Percentiles rank a stretch among this genome's conserved stretches.
Conservation (phyloP, 768 basidiomycete species). For the Suillus hirtellus region DNA sequence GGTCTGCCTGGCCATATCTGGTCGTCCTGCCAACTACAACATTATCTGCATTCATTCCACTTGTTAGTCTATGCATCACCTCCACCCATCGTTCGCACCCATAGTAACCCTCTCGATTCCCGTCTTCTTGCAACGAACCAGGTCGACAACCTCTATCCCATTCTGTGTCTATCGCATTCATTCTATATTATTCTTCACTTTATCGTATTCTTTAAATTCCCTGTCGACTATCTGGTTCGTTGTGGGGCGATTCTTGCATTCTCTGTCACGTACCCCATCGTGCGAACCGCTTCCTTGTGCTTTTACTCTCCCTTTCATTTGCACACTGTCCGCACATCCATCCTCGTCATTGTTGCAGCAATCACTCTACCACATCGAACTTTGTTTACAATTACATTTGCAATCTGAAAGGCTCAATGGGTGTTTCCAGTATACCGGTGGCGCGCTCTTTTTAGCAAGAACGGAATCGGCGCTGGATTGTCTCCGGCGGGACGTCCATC, state of each 20-base stretch:
- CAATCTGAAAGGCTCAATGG: slow-evolving; percentile 34
- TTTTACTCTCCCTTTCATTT: slow-evolving; percentile 28
- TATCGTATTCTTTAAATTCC: slow-evolving; percentile 54
- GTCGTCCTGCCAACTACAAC: slow-evolving; percentile 29
- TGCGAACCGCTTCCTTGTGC: slow-evolving; percentile 16
- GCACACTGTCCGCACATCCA: slow-evolving; percentile 31
- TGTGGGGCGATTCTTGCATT: slow-evolving; percentile 34
- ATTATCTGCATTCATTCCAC: slow-evolving; percentile 43
- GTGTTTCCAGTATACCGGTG: slow-evolving; percentile 19
- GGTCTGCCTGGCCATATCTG: slow-evolving; percentile 19
- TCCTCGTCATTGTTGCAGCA: slow-evolving; percentile 48
- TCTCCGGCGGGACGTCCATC: slow-evolving; percentile 16
- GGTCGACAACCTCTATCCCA: slow-evolving; percentile 50
- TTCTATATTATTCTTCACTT: slow-evolving; percentile 84
- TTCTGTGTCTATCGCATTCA: slow-evolving; percentile 49
- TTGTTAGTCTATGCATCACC: slow-evolving; percentile 59
- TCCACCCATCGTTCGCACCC: slow-evolving; percentile 38
- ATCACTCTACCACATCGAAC: slow-evolving; percentile 39
- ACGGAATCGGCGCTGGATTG: slow-evolving; percentile 9
- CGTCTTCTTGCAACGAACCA: slow-evolving; percentile 49
- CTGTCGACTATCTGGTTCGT: slow-evolving; percentile 39
- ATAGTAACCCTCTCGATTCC: slow-evolving; percentile 42
- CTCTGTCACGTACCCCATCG: slow-evolving; percentile 10
- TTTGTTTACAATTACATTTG: slow-evolving; percentile 37
- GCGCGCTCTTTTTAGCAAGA: slow-evolving; percentile 9